Base-by-base conservation (phyloP, 495 filamentous ascomycete genomes). In the Penicillium canescens region DNA sequence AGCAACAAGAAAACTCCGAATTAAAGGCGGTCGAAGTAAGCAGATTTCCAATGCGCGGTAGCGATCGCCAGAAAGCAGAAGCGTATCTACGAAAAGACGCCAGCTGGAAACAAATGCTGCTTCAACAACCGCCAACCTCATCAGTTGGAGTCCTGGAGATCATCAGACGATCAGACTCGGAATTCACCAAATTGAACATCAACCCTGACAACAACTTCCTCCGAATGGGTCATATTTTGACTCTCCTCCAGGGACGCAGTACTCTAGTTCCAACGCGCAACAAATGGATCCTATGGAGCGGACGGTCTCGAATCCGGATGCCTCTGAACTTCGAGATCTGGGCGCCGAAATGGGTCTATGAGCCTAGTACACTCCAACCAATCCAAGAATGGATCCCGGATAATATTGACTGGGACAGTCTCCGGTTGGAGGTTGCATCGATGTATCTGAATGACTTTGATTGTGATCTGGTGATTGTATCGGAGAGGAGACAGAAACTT, bases 61-160 rank as follows among this genome's bases (percentile, higher is more conserved):
- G 10, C 8, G 42, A 43, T 34, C 40, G 23, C 3, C 31, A 37
- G 20, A 52, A 46, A 5, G 39, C 44, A 12, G 40, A 41, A 4
- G 7, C 31, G 8, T 46, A 42, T 24, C 23, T 57, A 0, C 54
- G 47, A 4, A 44, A 37, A 18, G 42, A 52, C n/a, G 55, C 55
- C 13, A 57, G 49, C 34, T 57, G 55, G 55, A 47, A 35, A n/a
- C 42, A 36, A 24, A 57, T 57, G 55, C 43, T 51, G 0, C 49
- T 51, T 1, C 49, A 51, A 36, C 49, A 51, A 51, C 49, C 49
- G 20, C 49, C 49, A 16, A 43, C 39, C 2, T 51, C 49, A 11
- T 51, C 49, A 43, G 43, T 51, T 33, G 49, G 49, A 9, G 40
- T 51, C 5, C 40, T 51, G 16, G 49, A 51, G 4, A 51, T 51